These are phyloP conservation scores for Collybia nuda DNA, from an alignment of 768 basidiomycete species.

Conservation along the genomic window DNA sequence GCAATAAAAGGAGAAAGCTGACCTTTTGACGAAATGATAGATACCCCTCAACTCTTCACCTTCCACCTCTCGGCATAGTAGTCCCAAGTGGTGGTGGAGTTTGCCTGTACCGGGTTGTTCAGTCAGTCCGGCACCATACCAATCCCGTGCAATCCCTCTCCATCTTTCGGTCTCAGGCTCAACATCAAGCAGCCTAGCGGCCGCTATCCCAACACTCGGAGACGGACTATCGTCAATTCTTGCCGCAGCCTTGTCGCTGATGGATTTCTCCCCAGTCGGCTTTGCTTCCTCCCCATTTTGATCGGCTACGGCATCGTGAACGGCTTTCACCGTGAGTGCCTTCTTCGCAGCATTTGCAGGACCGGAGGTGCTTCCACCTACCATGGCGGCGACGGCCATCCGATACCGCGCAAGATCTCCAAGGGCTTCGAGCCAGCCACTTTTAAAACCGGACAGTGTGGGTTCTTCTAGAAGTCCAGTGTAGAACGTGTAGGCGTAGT, in stretches of 20 bases:
- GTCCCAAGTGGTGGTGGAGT: slow-evolving; percentile 90
- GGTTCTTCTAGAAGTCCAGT: slow-evolving; percentile 85
- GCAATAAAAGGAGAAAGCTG: slow-evolving; percentile 17
- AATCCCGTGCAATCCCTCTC: slow-evolving; percentile 85
- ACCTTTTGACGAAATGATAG: slow-evolving; percentile 97
- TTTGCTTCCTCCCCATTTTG: slow-evolving; percentile 16
- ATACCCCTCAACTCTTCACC: slow-evolving; percentile 81
- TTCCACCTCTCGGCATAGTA: slow-evolving; percentile 82
- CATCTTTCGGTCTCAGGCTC: slow-evolving; percentile 92
- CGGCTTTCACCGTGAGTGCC: slow-evolving; percentile 56
- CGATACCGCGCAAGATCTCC: slow-evolving; percentile 95
- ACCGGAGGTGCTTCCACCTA: slow-evolving; percentile 46
- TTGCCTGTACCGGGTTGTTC: slow-evolving; percentile 94
- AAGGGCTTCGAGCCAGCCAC: slow-evolving; percentile 93
- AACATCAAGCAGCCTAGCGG: slow-evolving; percentile 78
- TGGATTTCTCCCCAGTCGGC: slow-evolving; percentile 22
- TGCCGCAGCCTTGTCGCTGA: slow-evolving; percentile 49
- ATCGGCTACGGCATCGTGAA: slow-evolving; percentile 43
- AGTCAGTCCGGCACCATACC: slow-evolving; percentile 86
- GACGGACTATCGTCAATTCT: slow-evolving; percentile 65
- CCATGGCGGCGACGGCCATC: slow-evolving; percentile 92
- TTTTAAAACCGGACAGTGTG: slow-evolving; percentile 64
- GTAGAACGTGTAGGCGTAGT: slow-evolving; percentile 94
- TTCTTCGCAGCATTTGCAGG: slow-evolving; percentile 25
- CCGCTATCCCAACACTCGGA: slow-evolving; percentile 83